These are phyloP conservation scores for Hyaloscypha variabilis DNA, from an alignment of 495 filamentous ascomycete species.

Conservation along the genomic window DNA sequence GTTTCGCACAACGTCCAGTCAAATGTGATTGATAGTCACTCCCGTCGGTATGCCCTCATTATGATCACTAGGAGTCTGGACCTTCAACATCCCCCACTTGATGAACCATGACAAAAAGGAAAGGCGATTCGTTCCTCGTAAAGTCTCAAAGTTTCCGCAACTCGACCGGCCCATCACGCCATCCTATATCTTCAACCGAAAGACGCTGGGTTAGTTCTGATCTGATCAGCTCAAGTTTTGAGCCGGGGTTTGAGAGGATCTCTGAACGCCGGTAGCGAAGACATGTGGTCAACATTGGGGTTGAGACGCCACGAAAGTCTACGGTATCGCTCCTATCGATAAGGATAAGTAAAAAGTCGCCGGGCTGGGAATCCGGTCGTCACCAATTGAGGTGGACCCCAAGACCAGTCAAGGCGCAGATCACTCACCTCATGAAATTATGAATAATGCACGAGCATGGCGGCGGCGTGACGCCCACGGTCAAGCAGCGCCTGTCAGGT, in stretches of 20 bases:
- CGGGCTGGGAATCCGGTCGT: background rate
- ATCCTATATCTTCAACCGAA: background rate
- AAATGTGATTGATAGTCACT: background rate
- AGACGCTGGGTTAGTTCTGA: background rate
- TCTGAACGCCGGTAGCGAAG: background rate
- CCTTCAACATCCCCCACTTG: background rate
- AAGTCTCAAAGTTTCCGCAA: background rate
- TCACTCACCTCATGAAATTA: background rate
- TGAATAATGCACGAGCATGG: background rate
- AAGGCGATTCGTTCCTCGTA: background rate
- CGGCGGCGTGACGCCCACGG: conserved; percentile 1
- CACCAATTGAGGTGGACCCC: background rate
- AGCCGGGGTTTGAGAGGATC: conserved; percentile 4
- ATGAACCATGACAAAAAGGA: background rate
- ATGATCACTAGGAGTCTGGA: background rate
- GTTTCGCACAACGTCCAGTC: background rate
- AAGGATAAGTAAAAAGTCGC: background rate
- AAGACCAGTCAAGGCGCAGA: no score
- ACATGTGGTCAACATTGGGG: background rate
- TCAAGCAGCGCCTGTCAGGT: background rate
- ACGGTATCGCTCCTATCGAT: background rate
- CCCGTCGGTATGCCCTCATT: background rate
- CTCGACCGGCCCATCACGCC: background rate
- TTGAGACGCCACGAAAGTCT: background rate
- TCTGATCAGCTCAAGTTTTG: background rate